Conservation (phyloP, 768 basidiomycete genomes). For the Suillus decipiens region DNA sequence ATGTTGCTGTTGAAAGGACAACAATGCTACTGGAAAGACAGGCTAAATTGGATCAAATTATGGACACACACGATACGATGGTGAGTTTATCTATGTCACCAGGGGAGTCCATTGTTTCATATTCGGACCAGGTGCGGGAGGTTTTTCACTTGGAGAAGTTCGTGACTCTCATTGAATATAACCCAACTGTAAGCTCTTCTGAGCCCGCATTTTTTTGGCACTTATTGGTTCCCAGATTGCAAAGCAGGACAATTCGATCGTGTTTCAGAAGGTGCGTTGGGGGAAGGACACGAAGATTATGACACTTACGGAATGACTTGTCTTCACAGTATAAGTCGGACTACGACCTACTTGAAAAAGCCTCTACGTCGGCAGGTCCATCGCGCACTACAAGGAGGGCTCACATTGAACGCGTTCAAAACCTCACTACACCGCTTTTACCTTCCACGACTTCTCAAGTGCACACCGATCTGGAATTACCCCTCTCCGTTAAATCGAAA, state of each 20-base stretch:
- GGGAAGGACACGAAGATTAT: neutral
- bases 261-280: constrained; percentile 69
- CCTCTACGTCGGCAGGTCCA: constrained; percentile 42
- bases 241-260: constrained; percentile 68
- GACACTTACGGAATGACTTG: constrained; percentile 11
- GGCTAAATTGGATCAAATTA: constrained; percentile 54
- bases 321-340: constrained; percentile 55
- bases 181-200: constrained; percentile 60
- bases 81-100: constrained; percentile 45
- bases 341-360: constrained; percentile 60
- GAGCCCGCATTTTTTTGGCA: neutral
- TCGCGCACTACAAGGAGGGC: constrained; percentile 64
- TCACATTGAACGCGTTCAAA: constrained; percentile 54
- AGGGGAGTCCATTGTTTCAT: constrained; percentile 4
- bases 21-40: constrained; percentile 61
- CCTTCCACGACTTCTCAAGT: constrained; percentile 13
- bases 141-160: constrained; percentile 88
- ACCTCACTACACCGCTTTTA: constrained; percentile 34
- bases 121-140: constrained; percentile 66
- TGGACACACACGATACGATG: constrained; percentile 71
- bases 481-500: constrained; percentile 30
- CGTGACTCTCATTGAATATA: constrained; percentile 70
- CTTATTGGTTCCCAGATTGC: constrained; percentile 49
- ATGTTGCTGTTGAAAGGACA: constrained; percentile 38
- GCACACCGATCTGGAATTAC: constrained; percentile 16